Evolutionary conservation across 2,329 filamentous ascomycete species (phyloP), one percentile per base, ranked within the genome.

Genomic region (Fragosphaeria purpurea): DNA sequence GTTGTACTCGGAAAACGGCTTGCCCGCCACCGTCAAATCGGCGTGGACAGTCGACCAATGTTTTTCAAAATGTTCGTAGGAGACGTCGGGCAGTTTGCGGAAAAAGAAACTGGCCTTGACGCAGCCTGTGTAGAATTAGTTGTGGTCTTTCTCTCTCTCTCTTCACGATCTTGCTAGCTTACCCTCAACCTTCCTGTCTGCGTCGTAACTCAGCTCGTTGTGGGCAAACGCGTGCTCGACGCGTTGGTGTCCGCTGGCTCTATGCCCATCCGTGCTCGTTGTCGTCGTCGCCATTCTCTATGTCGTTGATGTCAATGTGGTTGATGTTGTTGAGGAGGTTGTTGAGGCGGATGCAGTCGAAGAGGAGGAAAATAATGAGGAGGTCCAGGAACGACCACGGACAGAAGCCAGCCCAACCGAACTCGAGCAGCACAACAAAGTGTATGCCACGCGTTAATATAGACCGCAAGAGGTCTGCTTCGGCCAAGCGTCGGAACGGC

Each of bases 31-130:
- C 31, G 48, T 46, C 44, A 50, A 32, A 38, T 50, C 48, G 38
- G 48, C 48, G 32, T 50, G 48, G 5, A 50, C 48, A 3, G 44
- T 42, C 30, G 32, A 43, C 44, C 43, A 50, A 38, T 46, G 48
- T 38, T 46, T 46, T 39, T 38, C 3, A 30, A 50, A 50, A 33
- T 50, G 48, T 22, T 46, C 48, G 7, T 12, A 50, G 7, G 48
- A 50, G 32, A 50, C 44, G 9, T 33, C 33, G 9, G 33, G 33
- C 22, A 13, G 30, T 12, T 43, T 47, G 22, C 34, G 33, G 35
- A 50, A 50, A 44, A 40, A 50, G 39, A 38, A 50, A 7, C 44
- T 47, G 13, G 48, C 48, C 30, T 50, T 50, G 48, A 50, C 48
- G 40, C 44, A 46, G 9, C 44, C 48, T 50, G 44, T 50, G 44